Base-by-base conservation (phyloP, 768 basidiomycete species). In the Tremella fuciformis region DNA sequence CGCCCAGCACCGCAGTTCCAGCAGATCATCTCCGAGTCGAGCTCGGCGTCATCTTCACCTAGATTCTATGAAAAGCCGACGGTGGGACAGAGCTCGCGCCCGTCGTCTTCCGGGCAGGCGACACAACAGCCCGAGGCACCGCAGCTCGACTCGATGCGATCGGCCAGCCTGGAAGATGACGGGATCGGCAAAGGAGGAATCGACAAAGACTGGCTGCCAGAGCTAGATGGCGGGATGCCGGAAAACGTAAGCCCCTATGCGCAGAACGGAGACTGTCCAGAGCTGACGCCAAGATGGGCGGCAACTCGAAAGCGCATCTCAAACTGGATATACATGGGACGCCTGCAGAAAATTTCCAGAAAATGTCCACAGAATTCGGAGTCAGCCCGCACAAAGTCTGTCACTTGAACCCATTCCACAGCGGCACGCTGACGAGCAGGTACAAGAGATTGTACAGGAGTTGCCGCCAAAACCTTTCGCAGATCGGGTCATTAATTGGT, bases 281-380 rank as follows among this genome's bases (percentile, higher is more conserved):
- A 39, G 34, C 65, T 70, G 19, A 66, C 53, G 18, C 19, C 3
- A 38, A 70, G 72, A 69, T 74, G 71, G 65, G 65, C 37, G 47
- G 55, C 18, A 49, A 53, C 13, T 58, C 59, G 26, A 72, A 60
- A 42, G 65, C 66, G 52, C 64, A 60, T 57, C 68, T 75, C 53
- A 67, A 71, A 44, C 60, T 72, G 11, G 74, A 77, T 47, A 53
- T 74, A 2, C 74, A 75, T 44, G 76, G 76, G 11, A 73, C 67
- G 21, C 87, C 90, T 13, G 88, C 84, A 1, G 89, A 92, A 71
- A 91, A 89, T 66, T 78, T 93, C 50, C 87, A 69, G 53, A 49
- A 84, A 46, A 82, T 97, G 37, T 86, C 94, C 38, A 87, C 88
- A 76, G 91, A 97, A 74, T 97, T 89, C 74, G 92, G 92, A 6